These are phyloP conservation scores for Eutypella sp. DNA, from an alignment of 2,329 filamentous ascomycete genomes.

Conservation along the genomic window DNA sequence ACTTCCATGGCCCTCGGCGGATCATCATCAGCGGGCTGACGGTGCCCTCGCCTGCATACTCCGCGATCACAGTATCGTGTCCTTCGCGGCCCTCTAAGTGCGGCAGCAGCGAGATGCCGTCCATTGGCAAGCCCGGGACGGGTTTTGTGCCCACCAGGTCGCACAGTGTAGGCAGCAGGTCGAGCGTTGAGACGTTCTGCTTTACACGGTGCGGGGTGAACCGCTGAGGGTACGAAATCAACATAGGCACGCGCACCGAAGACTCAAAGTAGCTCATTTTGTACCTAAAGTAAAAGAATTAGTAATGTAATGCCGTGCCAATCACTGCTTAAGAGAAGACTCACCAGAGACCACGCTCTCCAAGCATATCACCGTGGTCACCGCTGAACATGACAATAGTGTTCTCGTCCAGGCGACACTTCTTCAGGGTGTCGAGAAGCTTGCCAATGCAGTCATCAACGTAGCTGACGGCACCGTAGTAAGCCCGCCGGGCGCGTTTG, in stretches of 20 bases:
- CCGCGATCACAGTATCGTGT: slow-evolving; percentile 84
- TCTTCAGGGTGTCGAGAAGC: slow-evolving; percentile 70
- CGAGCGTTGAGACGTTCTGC: slow-evolving; percentile 85
- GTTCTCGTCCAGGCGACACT: slow-evolving; percentile 75
- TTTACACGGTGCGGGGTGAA: slow-evolving; percentile 72
- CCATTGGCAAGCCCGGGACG: slow-evolving; percentile 70
- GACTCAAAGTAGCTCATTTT: slow-evolving; percentile 98
- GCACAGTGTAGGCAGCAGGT: slow-evolving; percentile 83
- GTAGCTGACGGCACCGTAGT: slow-evolving; percentile 90
- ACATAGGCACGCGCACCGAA: slow-evolving; percentile 81
- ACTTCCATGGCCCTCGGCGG: slow-evolving; percentile 83
- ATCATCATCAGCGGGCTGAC: slow-evolving; percentile 92
- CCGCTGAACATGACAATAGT: slow-evolving; percentile 91
- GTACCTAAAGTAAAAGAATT: slow-evolving; percentile 47
- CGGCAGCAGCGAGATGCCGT: slow-evolving; percentile 77
- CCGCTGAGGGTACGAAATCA: slow-evolving; percentile 73
- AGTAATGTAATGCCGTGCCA: not conserved
- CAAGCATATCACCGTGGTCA: slow-evolving; percentile 94
- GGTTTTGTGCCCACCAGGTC: slow-evolving; percentile 72
- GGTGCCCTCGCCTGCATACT: slow-evolving; percentile 93
- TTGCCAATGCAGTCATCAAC: slow-evolving; percentile 90
- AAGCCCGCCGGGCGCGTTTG: slow-evolving; percentile 78
- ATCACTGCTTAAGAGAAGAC: slow-evolving; percentile 3
- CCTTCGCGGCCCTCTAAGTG: slow-evolving; percentile 63
- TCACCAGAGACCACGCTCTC: slow-evolving; percentile 81